These are phyloP conservation scores for Podospora fimiseda DNA, from an alignment of 495 filamentous ascomycete species.

Conservation along the genomic window DNA sequence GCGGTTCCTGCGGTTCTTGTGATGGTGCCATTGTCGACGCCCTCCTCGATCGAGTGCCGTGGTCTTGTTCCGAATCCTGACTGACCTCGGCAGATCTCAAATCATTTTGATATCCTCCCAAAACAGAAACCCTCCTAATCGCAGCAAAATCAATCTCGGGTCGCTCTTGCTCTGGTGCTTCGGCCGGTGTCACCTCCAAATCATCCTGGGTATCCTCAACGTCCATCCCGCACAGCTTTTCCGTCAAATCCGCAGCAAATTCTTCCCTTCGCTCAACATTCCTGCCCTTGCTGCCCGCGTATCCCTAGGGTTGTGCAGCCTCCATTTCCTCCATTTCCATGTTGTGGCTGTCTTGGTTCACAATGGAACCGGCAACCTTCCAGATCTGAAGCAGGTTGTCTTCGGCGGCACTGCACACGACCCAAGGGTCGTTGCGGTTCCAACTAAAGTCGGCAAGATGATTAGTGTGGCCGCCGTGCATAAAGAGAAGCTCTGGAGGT, in stretches of 20 bases:
- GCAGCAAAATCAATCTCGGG: background rate
- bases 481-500: slow-evolving; percentile 93
- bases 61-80: background rate
- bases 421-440: slow-evolving; percentile 95
- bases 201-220: background rate
- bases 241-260: background rate
- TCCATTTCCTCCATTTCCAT: slow-evolving; percentile 75
- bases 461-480: slow-evolving; percentile 98
- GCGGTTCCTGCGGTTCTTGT: too few species aligned
- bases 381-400: slow-evolving; percentile 96
- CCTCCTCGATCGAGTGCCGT: background rate
- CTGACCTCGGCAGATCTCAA: background rate
- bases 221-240: background rate
- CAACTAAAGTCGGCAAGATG: slow-evolving; percentile 94
- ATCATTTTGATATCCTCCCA: background rate
- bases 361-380: slow-evolving; percentile 87
- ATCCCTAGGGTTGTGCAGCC: slow-evolving; percentile 20
- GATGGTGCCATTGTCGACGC: too few species aligned
- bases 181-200: background rate
- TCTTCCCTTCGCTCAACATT: background rate
- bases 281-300: slow-evolving; percentile 1
- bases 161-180: background rate
- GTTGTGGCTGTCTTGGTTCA: slow-evolving; percentile 73
- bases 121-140: background rate
- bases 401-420: slow-evolving; percentile 87